Base-by-base conservation (phyloP, 2,329 filamentous ascomycete genomes). In the Claviceps sp. region DNA sequence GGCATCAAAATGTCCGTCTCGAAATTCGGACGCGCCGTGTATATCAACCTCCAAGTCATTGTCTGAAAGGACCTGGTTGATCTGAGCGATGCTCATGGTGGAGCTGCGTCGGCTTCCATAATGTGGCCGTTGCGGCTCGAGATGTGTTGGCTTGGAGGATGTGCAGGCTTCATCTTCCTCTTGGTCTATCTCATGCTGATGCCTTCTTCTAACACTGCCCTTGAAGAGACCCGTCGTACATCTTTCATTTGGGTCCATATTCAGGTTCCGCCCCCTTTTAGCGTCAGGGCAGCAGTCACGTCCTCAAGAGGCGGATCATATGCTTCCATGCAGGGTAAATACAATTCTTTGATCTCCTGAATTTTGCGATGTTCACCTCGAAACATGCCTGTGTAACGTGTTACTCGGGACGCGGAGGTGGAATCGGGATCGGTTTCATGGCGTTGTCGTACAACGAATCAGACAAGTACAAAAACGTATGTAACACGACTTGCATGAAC, bases 1-100 rank as follows among this genome's bases (percentile, higher is more conserved):
- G 37, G 70, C 71, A 54, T 75, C 72, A 50, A 75, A 75, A 60
- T 73, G 74, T 50, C 70, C 68, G 56, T 74, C 72, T 37, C 72
- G 63, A 18, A 67, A 57, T 59, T 75, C 72, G 5, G 60, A 60
- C 30, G 74, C 61, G 26, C 70, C 72, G 55, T 72, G 73, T 2
- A 69, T 69, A 40, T 71, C 64, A 37, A 62, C 63, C 34, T 66
- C 64, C 11, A 70, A 59, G 44, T 65, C 63, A 20, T 65, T 59
- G 37, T 65, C 62, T 2, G 62, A 61, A 18, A 68, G 59, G 18
- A 70, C 63, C 51, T 65, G 57, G 41, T 64, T 61, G 48, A 69
- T 64, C 50, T 65, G 65, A 22, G 60, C 57, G 46, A 67, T 61
- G 58, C 64, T 66, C 48, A 60, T 52, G 20, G 56, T 52, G 8